Evolutionary conservation across 306 rosid species (phyloP).

Genomic region (Dryas drummondii): DNA sequence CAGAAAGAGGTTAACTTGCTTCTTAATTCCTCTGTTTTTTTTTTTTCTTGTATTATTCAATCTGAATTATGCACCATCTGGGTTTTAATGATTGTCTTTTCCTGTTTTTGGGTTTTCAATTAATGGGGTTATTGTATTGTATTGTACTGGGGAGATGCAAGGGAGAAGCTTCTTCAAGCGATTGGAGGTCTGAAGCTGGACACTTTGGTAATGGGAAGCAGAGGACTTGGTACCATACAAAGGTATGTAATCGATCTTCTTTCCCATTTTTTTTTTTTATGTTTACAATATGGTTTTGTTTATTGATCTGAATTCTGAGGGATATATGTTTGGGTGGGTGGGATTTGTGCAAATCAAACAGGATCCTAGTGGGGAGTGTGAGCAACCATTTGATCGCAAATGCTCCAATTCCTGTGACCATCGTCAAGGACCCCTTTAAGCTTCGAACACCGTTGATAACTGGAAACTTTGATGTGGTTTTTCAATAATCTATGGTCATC

Average conservation of each 20-base stretch:
- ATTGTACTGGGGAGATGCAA: conserved; percentile 95
- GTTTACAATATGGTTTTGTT: neutral
- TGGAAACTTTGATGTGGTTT: neutral
- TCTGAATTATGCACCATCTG: neutral
- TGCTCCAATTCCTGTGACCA: conserved; percentile 77
- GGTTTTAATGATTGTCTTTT: neutral
- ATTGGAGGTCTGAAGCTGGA: conserved; percentile 79
- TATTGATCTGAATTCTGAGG: neutral
- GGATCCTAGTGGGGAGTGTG: conserved; percentile 85
- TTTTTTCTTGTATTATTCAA: neutral
- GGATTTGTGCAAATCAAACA: conserved; percentile 25
- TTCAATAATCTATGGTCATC: neutral
- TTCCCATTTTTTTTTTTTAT: too few relatives aligned
- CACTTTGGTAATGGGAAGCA: conserved; percentile 86
- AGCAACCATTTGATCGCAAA: conserved; percentile 69
- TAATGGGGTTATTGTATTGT: conserved; percentile 5
- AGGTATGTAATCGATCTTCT: conserved; percentile 39
- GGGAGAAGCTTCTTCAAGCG: conserved; percentile 78
- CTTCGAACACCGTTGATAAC: conserved; percentile 15
- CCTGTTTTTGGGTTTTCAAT: neutral
- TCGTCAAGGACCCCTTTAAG: conserved; percentile 57
- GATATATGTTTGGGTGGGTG: neutral
- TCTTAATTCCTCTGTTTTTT: neutral
- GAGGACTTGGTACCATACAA: conserved; percentile 67
- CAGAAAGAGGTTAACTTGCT: conserved; percentile 61